Evolutionary conservation across 495 filamentous ascomycete species (phyloP).

Genomic region (Margaritispora aquatica): DNA sequence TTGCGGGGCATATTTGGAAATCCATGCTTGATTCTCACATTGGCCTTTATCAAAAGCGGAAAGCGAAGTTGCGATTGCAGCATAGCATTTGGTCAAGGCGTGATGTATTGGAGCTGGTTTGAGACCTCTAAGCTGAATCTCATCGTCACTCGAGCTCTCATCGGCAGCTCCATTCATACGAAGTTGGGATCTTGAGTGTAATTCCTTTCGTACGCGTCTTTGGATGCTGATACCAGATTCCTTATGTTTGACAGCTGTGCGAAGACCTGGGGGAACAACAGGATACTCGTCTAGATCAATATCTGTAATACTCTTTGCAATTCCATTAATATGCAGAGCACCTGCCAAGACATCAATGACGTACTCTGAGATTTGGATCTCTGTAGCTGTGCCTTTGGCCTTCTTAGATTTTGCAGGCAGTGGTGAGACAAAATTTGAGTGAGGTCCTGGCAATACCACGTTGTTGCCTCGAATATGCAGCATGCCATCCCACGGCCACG

Average conservation of each 20-base stretch:
- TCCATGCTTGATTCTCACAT: conserved; percentile 72
- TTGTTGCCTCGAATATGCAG: conserved; percentile 48
- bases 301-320: conserved; percentile 23
- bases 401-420: conserved; percentile 25
- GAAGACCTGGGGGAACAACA: conserved; percentile 33
- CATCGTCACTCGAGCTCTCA: conserved; percentile 15
- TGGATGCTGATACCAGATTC: conserved; percentile 44
- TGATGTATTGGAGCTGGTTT: conserved; percentile 36
- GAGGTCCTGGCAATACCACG: neutral
- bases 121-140: conserved; percentile 4
- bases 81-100: conserved; percentile 54
- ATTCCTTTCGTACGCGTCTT: conserved; percentile 27
- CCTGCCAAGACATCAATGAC: conserved; percentile 30
- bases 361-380: conserved; percentile 37
- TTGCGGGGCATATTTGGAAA: conserved; percentile 78
- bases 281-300: conserved; percentile 33
- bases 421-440: neutral
- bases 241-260: conserved; percentile 40
- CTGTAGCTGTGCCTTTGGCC: conserved; percentile 41
- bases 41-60: conserved; percentile 75
- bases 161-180: conserved; percentile 20
- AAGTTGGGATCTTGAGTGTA: conserved; percentile 18
- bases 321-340: conserved; percentile 27
- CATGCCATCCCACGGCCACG: conserved; percentile 66
- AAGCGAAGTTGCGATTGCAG: conserved; percentile 49